phyloP scores from a whole-genome alignment of 75 land plant genomes.

The Pinus taeda region DNA sequence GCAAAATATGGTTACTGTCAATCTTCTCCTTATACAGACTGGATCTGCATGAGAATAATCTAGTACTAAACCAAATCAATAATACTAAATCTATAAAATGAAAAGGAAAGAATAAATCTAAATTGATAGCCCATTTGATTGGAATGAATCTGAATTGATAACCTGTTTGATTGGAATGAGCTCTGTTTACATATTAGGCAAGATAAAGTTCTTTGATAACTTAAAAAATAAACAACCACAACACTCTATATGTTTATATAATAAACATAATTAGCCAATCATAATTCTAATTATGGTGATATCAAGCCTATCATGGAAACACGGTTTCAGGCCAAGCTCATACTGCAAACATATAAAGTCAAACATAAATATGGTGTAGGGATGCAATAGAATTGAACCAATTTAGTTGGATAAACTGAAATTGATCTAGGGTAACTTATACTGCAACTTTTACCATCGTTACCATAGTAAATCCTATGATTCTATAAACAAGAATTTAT shows the following conservation, averaged over 20 bases:
- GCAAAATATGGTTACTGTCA: background rate
- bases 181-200: background rate
- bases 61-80: too few relatives aligned
- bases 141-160: too few relatives aligned
- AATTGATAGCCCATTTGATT: too few relatives aligned
- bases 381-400: background rate
- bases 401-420: background rate
- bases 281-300: constrained; percentile 2
- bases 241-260: background rate
- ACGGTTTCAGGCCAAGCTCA: constrained; percentile 24
- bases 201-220: too few relatives aligned
- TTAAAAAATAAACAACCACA: background rate
- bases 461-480: background rate
- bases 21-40: too few relatives aligned
- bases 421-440: constrained; percentile 1
- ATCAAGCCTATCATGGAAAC: constrained; percentile 11
- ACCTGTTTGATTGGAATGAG: too few relatives aligned
- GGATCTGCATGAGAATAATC: too few relatives aligned
- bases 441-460: constrained; percentile 19
- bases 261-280: constrained; percentile 13
- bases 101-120: too few relatives aligned
- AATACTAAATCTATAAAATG: too few relatives aligned
- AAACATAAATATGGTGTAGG: background rate
- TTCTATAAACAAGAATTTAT: constrained; percentile 6
- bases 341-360: constrained; percentile 12